Conservation (phyloP, 805 yeast species). For the Saturnispora dispora region DNA sequence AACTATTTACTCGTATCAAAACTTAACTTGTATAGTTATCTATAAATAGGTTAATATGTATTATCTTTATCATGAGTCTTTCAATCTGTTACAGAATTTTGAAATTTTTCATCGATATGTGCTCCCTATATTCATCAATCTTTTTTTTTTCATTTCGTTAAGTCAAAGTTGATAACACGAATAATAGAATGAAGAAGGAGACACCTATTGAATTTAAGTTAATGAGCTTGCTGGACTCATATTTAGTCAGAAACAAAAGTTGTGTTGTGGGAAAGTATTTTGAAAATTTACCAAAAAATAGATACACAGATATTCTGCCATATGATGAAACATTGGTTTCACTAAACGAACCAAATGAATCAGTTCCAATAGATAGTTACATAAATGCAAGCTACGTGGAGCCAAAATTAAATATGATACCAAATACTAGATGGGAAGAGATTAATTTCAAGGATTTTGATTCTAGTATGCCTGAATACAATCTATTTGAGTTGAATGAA, state of each 20-base stretch:
- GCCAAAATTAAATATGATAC: slow-evolving; percentile 12
- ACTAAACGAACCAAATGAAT: not conserved
- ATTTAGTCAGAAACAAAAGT: not conserved
- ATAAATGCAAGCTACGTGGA: slow-evolving; percentile 31
- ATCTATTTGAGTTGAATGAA: not conserved
- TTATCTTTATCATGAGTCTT: not conserved
- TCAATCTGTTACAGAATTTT: not conserved
- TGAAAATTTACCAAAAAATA: slow-evolving; percentile 26
- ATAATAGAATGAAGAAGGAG: not conserved
- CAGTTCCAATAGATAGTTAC: slow-evolving; percentile 27
- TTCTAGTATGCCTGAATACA: not conserved
- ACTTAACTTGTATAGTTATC: not conserved
- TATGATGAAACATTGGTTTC: slow-evolving; percentile 51
- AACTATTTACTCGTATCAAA: not conserved
- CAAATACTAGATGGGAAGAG: not conserved
- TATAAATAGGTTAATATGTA: not conserved
- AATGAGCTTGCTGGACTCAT: not conserved
- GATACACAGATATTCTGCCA: slow-evolving; percentile 58
- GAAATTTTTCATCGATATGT: not conserved
- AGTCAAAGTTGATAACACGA: not conserved
- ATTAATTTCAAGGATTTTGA: not conserved
- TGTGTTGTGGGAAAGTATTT: not conserved
- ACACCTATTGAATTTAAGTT: not conserved
- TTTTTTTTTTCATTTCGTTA: not conserved
- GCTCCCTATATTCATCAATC: not conserved